Evolutionary conservation across 441 rosid genomes (phyloP), one percentile per base, ranked within the genome.

Genomic region (Cnidoscolus chayamansa): DNA sequence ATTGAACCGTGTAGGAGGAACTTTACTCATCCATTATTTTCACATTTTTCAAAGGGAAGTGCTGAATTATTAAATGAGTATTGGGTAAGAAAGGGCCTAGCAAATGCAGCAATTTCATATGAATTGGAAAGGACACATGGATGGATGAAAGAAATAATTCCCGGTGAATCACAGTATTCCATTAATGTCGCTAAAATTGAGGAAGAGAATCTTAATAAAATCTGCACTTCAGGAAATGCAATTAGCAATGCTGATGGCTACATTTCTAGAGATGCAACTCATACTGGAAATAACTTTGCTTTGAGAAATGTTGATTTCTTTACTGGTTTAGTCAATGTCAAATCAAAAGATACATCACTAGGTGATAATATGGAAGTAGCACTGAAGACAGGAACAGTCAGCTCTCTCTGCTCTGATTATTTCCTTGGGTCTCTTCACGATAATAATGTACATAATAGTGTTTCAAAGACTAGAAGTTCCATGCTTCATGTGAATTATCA

Each of bases 131-230:
- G 77, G 31, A 53, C 80, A 30, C 72, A 82, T 75, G 81, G 81
- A 20, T 81, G 87, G 89, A 87, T 83, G 92, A 80, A 69, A 35
- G 75, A 79, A 73, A 70, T 71, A 55, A 60, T 82, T 85, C 86
- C 90, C 54, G 47, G 70, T 51, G 72, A 77, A 67, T 67, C 68
- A 64, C 73, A 63, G 51, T 13, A 53, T 76, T 58, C 63, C 69
- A 65, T 53, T 0, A 60, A 47, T 54, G 48, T 25, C 66, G 47
- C 57, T 62, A 71, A 65, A 77, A 31, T 58, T 81, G 84, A 78
- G 65, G 79, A 68, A 20, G 77, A 63, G 68, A 76, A 68, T 66
- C 31, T 7, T 9, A 67, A 68, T 69, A 78, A 79, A 80, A 74
- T 67, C 43, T 43, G 72, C 80, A 37, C 62, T 79, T 9, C 35